phyloP scores from a whole-genome alignment of 2,329 filamentous ascomycete species.

The Xylaria sp. region DNA sequence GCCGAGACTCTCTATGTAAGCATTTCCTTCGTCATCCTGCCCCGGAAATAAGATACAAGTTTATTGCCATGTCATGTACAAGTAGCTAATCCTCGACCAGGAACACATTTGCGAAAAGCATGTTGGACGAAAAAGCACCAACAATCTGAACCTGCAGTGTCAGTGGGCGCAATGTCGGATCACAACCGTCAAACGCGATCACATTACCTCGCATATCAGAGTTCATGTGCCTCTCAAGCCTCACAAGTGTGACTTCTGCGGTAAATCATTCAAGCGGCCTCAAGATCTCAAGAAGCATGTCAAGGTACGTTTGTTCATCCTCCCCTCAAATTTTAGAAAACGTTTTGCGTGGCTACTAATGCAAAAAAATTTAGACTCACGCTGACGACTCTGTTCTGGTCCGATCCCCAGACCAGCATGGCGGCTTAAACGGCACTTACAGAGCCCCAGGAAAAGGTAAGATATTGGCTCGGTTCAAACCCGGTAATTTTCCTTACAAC shows the following conservation, averaged over 20 bases:
- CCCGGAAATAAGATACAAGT: neutral
- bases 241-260: constrained; percentile 98
- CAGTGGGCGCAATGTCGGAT: constrained; percentile 97
- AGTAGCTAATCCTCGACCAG: constrained; percentile 57
- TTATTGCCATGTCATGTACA: neutral
- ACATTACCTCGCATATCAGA: constrained; percentile 98
- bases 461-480: constrained; percentile 45
- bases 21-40: constrained; percentile 26
- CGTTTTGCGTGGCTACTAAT: neutral
- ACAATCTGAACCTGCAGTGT: constrained; percentile 97
- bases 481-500: constrained; percentile 46
- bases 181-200: constrained; percentile 97
- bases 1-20: constrained; percentile 70
- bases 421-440: constrained; percentile 62
- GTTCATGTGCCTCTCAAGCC: constrained; percentile 99
- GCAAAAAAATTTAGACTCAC: constrained; percentile 70
- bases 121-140: constrained; percentile 98
- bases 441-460: constrained; percentile 65
- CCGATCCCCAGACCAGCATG: constrained; percentile 61
- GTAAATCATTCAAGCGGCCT: constrained; percentile 98
- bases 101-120: constrained; percentile 98
- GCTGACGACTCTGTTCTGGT: constrained; percentile 88
- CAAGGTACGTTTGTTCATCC: constrained; percentile 65
- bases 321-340: neutral
- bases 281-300: constrained; percentile 99